Evolutionary conservation across 78 protist species (phyloP), one percentile per base, ranked within the genome.

Genomic region (Bodo saltans): DNA sequence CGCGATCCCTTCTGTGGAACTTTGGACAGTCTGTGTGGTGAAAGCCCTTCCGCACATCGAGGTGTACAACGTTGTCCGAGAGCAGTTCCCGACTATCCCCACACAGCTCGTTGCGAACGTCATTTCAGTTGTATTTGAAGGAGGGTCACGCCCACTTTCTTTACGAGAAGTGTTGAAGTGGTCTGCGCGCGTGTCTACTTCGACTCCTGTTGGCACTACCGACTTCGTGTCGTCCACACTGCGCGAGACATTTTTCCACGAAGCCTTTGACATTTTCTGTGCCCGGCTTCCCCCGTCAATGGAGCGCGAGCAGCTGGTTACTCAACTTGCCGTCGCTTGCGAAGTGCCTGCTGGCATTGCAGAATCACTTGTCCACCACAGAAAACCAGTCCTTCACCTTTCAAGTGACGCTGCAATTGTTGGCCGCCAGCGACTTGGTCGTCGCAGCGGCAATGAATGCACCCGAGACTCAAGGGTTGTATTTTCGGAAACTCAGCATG

Each of bases 401-500:
- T 8, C 30, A 32, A 21, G n/a, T 17, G 79, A 29, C 42, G 4
- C 21, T 11, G 11, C n/a, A 21, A 40, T 68, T 40, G 70, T 86
- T 84, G 87, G 79, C 39, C 53, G 87, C 17, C 42, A 39, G 38
- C 26, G 26, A 30, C 35, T 83, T 26, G 32, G 32, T 25, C 12
- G 26, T 23, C 27, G 32, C 21, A 69, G 78, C 11, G 78, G 78
- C 32, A 29, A 29, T n/a, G 35, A 8, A 21, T 25, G 78, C 33
- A 87, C 12, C 25, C 32, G 29, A 8, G 70, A 37, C 25, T 27
- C 38, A 17, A 8, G 69, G 40, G 85, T 12, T 3, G 34, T 8
- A 27, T 94, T 85, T 42, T 97, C 93, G 0, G 84, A 70, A 35
- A 96, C 98, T 23, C 68, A 88, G 33, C 83, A 37, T 26, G 47